Evolutionary conservation across 202 grass and related monocot species (phyloP).

Genomic region (Cymbopogon flexuosus): DNA sequence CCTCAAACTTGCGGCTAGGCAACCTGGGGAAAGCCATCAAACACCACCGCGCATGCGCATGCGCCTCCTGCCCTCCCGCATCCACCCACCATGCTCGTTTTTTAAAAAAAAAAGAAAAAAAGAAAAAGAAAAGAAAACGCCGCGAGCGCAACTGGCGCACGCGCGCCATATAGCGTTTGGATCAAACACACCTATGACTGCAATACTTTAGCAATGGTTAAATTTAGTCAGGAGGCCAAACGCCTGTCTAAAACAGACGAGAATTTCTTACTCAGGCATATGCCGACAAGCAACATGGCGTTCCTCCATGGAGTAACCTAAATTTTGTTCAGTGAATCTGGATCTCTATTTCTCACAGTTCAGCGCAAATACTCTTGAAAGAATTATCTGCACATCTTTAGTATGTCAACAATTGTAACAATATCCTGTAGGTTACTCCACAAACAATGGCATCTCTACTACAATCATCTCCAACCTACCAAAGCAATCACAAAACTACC

Average conservation of each 20-base stretch:
- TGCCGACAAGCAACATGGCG: neutral
- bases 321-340: neutral
- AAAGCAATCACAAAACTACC: conserved; percentile 47
- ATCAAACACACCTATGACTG: neutral
- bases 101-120: too few species aligned
- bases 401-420: conserved; percentile 59
- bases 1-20: neutral
- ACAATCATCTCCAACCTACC: conserved; percentile 51
- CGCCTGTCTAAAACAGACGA: neutral
- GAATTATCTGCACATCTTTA: conserved; percentile 78
- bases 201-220: neutral
- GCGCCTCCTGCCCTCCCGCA: too few species aligned
- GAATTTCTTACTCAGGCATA: neutral
- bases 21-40: neutral
- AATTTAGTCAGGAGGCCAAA: neutral
- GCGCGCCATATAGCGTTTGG: too few species aligned
- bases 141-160: too few species aligned
- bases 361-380: conserved; percentile 27
- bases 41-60: too few species aligned
- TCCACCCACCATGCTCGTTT: too few species aligned
- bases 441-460: conserved; percentile 50
- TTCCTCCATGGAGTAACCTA: neutral
- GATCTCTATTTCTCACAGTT: neutral
- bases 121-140: too few species aligned
- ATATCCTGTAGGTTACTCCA: conserved; percentile 55